Conservation (phyloP, 495 filamentous ascomycete genomes). For the Tuber umbilicatum region DNA sequence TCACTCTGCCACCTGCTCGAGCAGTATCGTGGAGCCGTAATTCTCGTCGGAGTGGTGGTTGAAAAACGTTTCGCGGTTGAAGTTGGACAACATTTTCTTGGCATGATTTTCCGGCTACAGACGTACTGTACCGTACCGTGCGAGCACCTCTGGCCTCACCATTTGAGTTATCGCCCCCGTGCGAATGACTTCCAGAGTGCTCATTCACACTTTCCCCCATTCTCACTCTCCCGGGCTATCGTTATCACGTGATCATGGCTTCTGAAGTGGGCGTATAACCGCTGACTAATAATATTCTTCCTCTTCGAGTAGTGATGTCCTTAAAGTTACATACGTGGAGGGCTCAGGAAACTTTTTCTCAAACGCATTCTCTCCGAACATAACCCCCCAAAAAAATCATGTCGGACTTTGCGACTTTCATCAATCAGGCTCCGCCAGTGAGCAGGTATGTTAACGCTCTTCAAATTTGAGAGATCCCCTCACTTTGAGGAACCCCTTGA, state of each 20-base stretch:
- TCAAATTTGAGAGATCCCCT: constrained; percentile 1
- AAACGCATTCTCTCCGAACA: constrained; percentile 7
- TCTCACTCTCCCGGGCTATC: background rate
- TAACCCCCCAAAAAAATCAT: constrained; percentile 23
- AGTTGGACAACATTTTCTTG: too few species aligned
- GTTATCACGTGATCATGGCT: background rate
- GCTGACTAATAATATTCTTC: constrained; percentile 29
- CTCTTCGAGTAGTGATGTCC: constrained; percentile 20
- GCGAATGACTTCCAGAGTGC: background rate
- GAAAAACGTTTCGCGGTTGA: too few species aligned
- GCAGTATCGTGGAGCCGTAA: too few species aligned
- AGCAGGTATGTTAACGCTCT: constrained; percentile 28
- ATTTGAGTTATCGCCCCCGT: background rate
- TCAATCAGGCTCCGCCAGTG: constrained; percentile 38
- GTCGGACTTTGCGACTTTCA: constrained; percentile 37
- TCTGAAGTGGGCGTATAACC: background rate
- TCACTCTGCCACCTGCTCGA: too few species aligned
- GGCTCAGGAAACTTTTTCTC: constrained; percentile 19
- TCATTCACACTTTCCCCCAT: background rate
- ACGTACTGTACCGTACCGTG: too few species aligned
- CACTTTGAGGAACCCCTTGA: background rate
- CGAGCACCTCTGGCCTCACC: too few species aligned
- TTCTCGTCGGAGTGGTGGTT: too few species aligned
- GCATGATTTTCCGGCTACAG: too few species aligned
- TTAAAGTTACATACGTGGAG: constrained; percentile 21